Percentiles rank a stretch among this genome's conserved stretches.
Conservation (phyloP, 1,139 yeast genomes). For the Wickerhamiella pararugosa region DNA sequence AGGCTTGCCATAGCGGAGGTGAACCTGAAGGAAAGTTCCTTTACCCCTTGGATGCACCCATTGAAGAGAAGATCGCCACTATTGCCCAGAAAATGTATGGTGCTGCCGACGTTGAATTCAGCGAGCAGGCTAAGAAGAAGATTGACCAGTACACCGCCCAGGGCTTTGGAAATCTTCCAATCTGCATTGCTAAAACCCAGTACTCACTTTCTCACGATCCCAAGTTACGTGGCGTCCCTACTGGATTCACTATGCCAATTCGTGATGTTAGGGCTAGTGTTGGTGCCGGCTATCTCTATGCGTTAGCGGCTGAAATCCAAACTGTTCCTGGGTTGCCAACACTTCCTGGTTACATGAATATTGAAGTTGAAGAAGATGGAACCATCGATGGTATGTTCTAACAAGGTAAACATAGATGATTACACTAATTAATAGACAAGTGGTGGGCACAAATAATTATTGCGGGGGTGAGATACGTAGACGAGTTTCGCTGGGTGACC, state of each 20-base stretch:
- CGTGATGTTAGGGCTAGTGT: conserved; percentile 87
- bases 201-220: conserved; percentile 95
- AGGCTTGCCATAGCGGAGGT: conserved; percentile 43
- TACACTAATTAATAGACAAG: not conserved
- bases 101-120: conserved; percentile 75
- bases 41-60: conserved; percentile 54
- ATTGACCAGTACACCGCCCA: conserved; percentile 73
- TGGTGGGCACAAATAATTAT: not conserved
- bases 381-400: conserved; percentile 90
- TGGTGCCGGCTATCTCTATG: conserved; percentile 95
- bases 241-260: conserved; percentile 87
- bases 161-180: conserved; percentile 85
- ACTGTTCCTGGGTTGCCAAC: conserved; percentile 97
- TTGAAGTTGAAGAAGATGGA: conserved; percentile 85
- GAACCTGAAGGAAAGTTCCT: conserved; percentile 47
- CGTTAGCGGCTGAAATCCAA: conserved; percentile 92
- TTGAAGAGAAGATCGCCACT: conserved; percentile 67
- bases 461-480: not conserved
- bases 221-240: conserved; percentile 83
- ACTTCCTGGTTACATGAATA: conserved; percentile 92
- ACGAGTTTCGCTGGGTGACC: not conserved
- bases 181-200: conserved; percentile 96
- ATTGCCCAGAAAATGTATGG: conserved; percentile 92
- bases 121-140: conserved; percentile 72
- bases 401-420: conserved; percentile 6